Evolutionary conservation across 345 rosid species (phyloP).

Genomic region (Hypericum androsaemum): DNA sequence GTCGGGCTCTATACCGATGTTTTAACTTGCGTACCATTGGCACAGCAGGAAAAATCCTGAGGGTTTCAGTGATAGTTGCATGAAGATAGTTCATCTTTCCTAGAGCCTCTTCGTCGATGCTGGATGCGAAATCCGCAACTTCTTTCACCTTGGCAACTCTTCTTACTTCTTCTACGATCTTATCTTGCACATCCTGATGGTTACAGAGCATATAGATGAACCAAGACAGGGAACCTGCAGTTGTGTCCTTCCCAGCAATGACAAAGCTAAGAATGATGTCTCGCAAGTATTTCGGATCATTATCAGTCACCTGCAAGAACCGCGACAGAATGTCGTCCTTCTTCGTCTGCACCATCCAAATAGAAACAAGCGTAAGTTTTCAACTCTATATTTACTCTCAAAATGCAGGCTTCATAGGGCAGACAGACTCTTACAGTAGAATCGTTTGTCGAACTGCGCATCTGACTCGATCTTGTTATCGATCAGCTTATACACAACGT

Average conservation of each 20-base stretch:
- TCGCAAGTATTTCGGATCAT: constrained; percentile 15
- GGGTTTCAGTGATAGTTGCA: constrained; percentile 24
- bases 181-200: constrained; percentile 15
- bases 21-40: constrained; percentile 13
- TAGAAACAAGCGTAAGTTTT: no score
- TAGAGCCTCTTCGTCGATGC: constrained; percentile 11
- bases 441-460: not conserved
- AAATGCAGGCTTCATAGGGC: no score
- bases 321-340: constrained; percentile 25
- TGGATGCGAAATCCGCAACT: constrained; percentile 5
- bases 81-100: constrained; percentile 25
- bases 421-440: no score
- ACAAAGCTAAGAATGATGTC: constrained; percentile 23
- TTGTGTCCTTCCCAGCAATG: constrained; percentile 23
- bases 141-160: constrained; percentile 8
- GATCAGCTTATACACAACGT: constrained; percentile 14
- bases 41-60: constrained; percentile 23
- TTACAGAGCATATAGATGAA: constrained; percentile 25
- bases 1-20: no score
- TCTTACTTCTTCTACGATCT: constrained; percentile 14
- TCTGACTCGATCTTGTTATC: constrained; percentile 10
- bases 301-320: constrained; percentile 14
- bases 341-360: not conserved
- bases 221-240: constrained; percentile 19
- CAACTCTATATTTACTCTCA: no score